Evolutionary conservation across 352 stramenopile species (phyloP), one percentile per base, ranked within the genome.

Genomic region (Aphanomyces invadans): DNA sequence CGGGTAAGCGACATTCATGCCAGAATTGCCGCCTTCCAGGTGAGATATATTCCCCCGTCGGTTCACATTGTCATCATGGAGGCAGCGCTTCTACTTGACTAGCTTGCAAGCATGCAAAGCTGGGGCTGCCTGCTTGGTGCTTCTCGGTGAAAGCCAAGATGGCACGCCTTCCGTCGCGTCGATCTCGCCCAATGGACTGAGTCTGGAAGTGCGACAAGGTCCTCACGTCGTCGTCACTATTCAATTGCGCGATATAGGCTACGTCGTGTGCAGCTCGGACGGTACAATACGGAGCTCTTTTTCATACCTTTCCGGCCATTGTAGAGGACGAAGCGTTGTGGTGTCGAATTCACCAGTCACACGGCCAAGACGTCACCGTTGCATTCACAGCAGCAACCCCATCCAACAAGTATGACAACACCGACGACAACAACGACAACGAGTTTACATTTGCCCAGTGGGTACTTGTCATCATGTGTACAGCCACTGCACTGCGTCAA

Each of bases 361-460:
- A 21, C 21, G n/a, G 26, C n/a, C n/a, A 25, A 31, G 46, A 23
- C 10, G 11, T 1, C 46, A 11, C n/a, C 26, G 46, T 23, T 11
- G 7, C 10, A 11, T 54, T 10, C n/a, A 29, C 26, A 10, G 21
- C 46, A 54, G 15, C 11, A 7, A 0, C 1, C 46, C 26, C 11
- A 31, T 25, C 10, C n/a, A 29, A 25, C 26, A n/a, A n/a, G n/a
- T n/a, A n/a, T n/a, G n/a, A n/a, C 1, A 29, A 25, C n/a, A 54
- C 10, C n/a, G n/a, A n/a, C n/a, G n/a, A n/a, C n/a, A n/a, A n/a
- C n/a, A n/a, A 54, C 46, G 46, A 54, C 46, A n/a, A 54, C n/a
- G 46, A 54, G 46, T 54, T 54, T 29, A 54, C 1, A 21, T 54
- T 54, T 54, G 46, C 26, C 46, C 46, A 54, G 46, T 54, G 46